Evolutionary conservation across 129 eudicot genomes (phyloP), one percentile per base, ranked within the genome.

Genomic region (Solidago caesia): DNA sequence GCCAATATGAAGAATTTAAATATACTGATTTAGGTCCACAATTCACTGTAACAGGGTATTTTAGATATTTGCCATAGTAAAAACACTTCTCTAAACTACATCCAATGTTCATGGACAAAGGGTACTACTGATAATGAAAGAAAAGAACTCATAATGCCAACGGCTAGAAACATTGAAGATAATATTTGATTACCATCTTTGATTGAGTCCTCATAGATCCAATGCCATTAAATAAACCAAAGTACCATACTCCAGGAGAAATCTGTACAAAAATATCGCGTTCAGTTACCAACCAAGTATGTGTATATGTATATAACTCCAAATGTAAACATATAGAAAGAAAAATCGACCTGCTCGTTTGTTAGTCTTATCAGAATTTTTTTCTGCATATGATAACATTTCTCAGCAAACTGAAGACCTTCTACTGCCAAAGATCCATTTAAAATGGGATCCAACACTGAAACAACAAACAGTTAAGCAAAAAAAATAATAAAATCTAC

Each of bases 371-470:
- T 71, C 47, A 79, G 44, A 56, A 91, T 71, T 67, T 78, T 81
- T 84, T 80, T 88, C 90, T 91, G 96, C 97, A 94, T 82, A 9
- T 91, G 94, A 85, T 78, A 94, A 87, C 99, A 94, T 75, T 69
- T 80, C 83, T 91, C 99, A 6, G 79, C 70, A 70, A 76, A 87
- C 58, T 87, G 89, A 73, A 84, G 88, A 70, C 82, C 87, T 74
- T 82, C 86, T 2, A 64, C 52, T 75, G 81, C 85, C 78, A 88
- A 84, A 67, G 94, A 85, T 70, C 81, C 90, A 79, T 94, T 87
- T 58, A 78, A 80, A 56, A 94, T 83, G 79, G 89, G 66, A 64
- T 68, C 84, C 59, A 82, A 26, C 82, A 78, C 99, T 94, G 84
- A 87, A 85, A 49, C 58, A 48, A 67, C 52, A 9, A 77, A 67